A percentile compares a stretch with the other conserved stretches of the same genome.
These are phyloP conservation scores for Helianthus annuus DNA, from an alignment of 129 eudicot genomes.

Conservation along the genomic window HanXRQr2.0-SUNRISE NC_035442.2:179145405-179145904, in stretches of 20 bases:
- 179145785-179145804: not conserved
- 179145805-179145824: not conserved
- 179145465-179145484: not conserved
- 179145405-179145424: not conserved
- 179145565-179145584: not conserved
- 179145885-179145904: no score
- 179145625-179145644: constrained; percentile 33
- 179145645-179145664: constrained; percentile 25
- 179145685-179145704: constrained; percentile 24
- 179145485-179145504: not conserved
- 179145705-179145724: constrained; percentile 8
- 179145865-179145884: no score
- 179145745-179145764: not conserved
- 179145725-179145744: not conserved
- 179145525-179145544: not conserved
- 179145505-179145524: not conserved
- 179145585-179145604: not conserved
- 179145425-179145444: not conserved
- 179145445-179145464: not conserved
- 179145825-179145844: not conserved
- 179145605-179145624: not conserved
- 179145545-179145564: constrained; percentile 3
- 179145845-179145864: not conserved
- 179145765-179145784: not conserved
- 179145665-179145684: constrained; percentile 25